A percentile compares a stretch with the other conserved stretches of the same genome.
Evolutionary conservation across 2,329 filamentous ascomycete genomes (phyloP).

Genomic region (Penicillium sp.): DNA sequence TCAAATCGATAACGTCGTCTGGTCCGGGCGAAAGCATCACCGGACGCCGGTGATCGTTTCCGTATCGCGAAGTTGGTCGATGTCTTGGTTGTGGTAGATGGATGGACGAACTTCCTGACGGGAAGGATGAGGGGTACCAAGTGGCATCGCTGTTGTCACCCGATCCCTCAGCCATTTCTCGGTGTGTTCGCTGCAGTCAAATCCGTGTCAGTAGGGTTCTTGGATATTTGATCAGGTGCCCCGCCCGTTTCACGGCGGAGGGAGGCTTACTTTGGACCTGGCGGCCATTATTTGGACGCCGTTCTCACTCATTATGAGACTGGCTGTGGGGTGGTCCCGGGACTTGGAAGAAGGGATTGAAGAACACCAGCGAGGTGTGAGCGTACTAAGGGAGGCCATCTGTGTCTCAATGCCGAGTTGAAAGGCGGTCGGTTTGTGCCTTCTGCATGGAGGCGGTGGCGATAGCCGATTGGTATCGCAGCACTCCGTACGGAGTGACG

Average conservation of each 20-base stretch:
- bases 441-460: background rate
- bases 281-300: slow-evolving; percentile 40
- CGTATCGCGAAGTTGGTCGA: slow-evolving; percentile 50
- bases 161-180: slow-evolving; percentile 39
- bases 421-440: slow-evolving; percentile 3
- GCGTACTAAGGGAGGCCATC: slow-evolving; percentile 1
- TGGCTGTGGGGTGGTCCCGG: background rate
- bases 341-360: slow-evolving; percentile 1
- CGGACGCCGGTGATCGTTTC: slow-evolving; percentile 57
- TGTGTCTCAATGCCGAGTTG: slow-evolving; percentile 10
- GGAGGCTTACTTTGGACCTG: slow-evolving; percentile 40
- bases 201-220: slow-evolving; percentile 18
- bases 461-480: background rate
- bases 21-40: slow-evolving; percentile 34
- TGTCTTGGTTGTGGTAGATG: slow-evolving; percentile 36
- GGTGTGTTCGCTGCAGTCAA: slow-evolving; percentile 35
- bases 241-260: slow-evolving; percentile 23
- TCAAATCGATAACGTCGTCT: slow-evolving; percentile 49
- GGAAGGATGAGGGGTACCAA: slow-evolving; percentile 31
- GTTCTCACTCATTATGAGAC: slow-evolving; percentile 39
- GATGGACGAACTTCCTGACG: slow-evolving; percentile 22
- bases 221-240: slow-evolving; percentile 18
- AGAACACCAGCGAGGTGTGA: slow-evolving; percentile 2
- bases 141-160: slow-evolving; percentile 26
- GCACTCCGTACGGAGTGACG: no score